phyloP scores from a whole-genome alignment of 352 stramenopile genomes.

The Phytophthora podocarpi region DNA sequence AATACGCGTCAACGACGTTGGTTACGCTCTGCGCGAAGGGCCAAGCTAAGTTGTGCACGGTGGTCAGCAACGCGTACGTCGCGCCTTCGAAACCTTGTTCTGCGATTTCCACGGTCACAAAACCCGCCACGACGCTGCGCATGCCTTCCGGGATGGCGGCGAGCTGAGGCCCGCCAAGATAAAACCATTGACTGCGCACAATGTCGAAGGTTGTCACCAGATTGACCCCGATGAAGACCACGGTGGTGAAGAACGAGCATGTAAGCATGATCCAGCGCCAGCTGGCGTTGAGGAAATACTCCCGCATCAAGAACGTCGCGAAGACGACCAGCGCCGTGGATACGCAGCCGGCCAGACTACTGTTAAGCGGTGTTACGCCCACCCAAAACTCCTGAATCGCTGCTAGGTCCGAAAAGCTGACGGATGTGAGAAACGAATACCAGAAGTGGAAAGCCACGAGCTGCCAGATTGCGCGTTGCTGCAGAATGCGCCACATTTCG shows the following conservation, averaged over 20 bases:
- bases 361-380: slow-evolving; percentile 59
- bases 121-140: slow-evolving; percentile 59
- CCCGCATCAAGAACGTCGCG: slow-evolving; percentile 59
- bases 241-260: slow-evolving; percentile 50
- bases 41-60: slow-evolving; percentile 61
- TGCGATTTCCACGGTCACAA: slow-evolving; percentile 73
- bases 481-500: slow-evolving; percentile 74
- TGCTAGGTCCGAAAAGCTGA: slow-evolving; percentile 57
- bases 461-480: slow-evolving; percentile 76
- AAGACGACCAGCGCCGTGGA: slow-evolving; percentile 57
- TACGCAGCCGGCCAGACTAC: slow-evolving; percentile 54
- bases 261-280: slow-evolving; percentile 62
- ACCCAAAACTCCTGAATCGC: slow-evolving; percentile 69
- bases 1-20: slow-evolving; percentile 61
- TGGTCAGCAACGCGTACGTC: slow-evolving; percentile 71
- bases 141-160: slow-evolving; percentile 67
- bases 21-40: slow-evolving; percentile 60
- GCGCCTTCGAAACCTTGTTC: slow-evolving; percentile 75
- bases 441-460: slow-evolving; percentile 72
- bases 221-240: slow-evolving; percentile 49
- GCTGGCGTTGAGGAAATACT: slow-evolving; percentile 62
- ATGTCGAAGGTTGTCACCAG: slow-evolving; percentile 64
- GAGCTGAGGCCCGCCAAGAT: slow-evolving; percentile 60
- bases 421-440: slow-evolving; percentile 64
- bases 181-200: slow-evolving; percentile 74